Evolutionary conservation across 768 basidiomycete genomes (phyloP).

Genomic region (Scleroderma citrinum): DNA sequence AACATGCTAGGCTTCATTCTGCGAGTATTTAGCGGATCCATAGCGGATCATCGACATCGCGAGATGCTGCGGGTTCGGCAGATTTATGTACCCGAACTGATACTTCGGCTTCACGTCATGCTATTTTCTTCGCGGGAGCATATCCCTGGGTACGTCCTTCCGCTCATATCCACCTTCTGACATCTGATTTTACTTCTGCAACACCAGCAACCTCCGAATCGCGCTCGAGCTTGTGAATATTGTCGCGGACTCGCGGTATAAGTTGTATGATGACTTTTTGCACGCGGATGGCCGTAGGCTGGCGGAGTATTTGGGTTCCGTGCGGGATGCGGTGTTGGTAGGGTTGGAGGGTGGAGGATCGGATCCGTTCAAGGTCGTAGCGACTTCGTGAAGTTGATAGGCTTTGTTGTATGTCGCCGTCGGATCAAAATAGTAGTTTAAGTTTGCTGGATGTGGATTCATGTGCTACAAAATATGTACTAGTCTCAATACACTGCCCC

Average conservation of each 20-base stretch:
- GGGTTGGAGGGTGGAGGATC: slow-evolving; percentile 71
- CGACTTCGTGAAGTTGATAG: slow-evolving; percentile 18
- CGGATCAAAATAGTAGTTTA: too few relatives aligned
- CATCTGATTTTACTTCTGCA: not conserved
- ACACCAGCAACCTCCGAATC: slow-evolving; percentile 63
- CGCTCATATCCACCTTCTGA: not conserved
- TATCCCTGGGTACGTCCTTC: slow-evolving; percentile 57
- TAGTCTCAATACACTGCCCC: too few relatives aligned
- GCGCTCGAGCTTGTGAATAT: slow-evolving; percentile 42
- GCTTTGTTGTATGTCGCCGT: too few relatives aligned
- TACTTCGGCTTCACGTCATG: slow-evolving; percentile 76
- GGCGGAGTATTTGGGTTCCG: slow-evolving; percentile 66
- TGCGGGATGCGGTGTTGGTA: slow-evolving; percentile 65
- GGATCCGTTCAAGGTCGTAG: slow-evolving; percentile 58
- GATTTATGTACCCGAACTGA: slow-evolving; percentile 84
- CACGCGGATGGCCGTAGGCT: slow-evolving; percentile 52
- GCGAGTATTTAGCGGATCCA: too few relatives aligned
- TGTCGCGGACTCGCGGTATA: slow-evolving; percentile 83
- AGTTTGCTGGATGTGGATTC: too few relatives aligned
- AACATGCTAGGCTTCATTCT: not conserved
- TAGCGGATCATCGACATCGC: slow-evolving; percentile 48
- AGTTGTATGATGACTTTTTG: slow-evolving; percentile 81
- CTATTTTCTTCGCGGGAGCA: slow-evolving; percentile 58
- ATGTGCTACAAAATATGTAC: too few relatives aligned
- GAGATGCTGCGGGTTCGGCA: slow-evolving; percentile 82